Evolutionary conservation across 2,329 filamentous ascomycete species (phyloP).

Genomic region (Aaosphaeria pasadenensis): DNA sequence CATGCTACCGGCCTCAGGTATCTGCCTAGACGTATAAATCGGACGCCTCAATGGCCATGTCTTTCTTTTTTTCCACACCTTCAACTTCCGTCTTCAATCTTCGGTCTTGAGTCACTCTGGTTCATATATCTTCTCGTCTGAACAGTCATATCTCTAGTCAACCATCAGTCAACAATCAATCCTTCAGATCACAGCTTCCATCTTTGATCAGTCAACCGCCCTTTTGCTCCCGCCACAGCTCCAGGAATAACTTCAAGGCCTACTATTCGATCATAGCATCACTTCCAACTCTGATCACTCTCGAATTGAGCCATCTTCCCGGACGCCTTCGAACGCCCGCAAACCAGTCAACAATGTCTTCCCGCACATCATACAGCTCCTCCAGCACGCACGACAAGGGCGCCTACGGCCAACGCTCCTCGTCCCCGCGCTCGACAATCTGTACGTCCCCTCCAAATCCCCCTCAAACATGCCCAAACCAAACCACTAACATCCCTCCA

Average conservation of each 20-base stretch:
- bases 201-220: conserved; percentile 5
- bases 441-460: background rate
- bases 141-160: conserved; percentile 13
- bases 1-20: conserved; percentile 27
- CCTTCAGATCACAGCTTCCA: conserved; percentile 1
- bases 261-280: conserved; percentile 6
- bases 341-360: conserved; percentile 20
- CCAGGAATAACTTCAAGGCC: conserved; percentile 3
- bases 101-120: conserved; percentile 9
- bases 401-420: conserved; percentile 4
- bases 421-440: conserved; percentile 16
- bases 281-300: conserved; percentile 3
- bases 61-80: background rate
- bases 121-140: conserved; percentile 4
- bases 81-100: conserved; percentile 9
- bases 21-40: conserved; percentile 33
- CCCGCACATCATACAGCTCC: conserved; percentile 19
- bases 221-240: conserved; percentile 7
- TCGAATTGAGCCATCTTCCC: conserved; percentile 7
- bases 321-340: conserved; percentile 12
- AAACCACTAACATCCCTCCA: too few species aligned
- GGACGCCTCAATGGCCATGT: conserved; percentile 4
- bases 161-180: conserved; percentile 14
- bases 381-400: conserved; percentile 21
- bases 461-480: background rate